Base-by-base conservation (phyloP, 2,329 filamentous ascomycete genomes). In the Ustilaginoidea virens region DNA sequence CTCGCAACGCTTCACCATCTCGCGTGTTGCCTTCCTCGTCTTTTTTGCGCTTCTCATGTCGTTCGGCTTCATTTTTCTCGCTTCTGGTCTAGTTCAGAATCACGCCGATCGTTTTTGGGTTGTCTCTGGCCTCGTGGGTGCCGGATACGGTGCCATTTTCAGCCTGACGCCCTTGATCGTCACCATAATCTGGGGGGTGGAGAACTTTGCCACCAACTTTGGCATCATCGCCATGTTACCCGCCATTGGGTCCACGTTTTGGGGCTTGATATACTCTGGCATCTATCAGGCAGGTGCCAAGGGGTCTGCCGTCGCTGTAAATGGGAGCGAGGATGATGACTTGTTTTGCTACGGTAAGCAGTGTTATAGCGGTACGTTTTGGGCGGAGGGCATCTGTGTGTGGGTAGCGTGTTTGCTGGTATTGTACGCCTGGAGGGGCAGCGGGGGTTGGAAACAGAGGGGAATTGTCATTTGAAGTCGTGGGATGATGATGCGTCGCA, bases 131-230 rank as follows among this genome's bases (percentile, higher is more conserved):
- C 65, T 86, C 2, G 74, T 98, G 5, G 90, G 90, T 5, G 76
- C 85, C 2, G 90, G 90, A 25, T 96, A 98, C 47, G 90, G 90
- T 25, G 86, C 86, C 18, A 72, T 86, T 14, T 98, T 96, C 59
- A 80, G 74, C 27, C 66, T 96, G 5, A 80, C 80, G 0, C 90
- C 90, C 2, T 86, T 96, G 39, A 81, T 96, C 32, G 79, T 94
- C 41, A 83, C 77, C n/a, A 85, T 94, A 7, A 87, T 98, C 25
- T 98, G 90, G 90, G 90, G 90, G 16, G 85, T 93, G 0, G 86
- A 96, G 59, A 98, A 96, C 50, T 96, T 98, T 48, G 90, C 83
- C 33, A 98, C 90, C 1, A 96, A 98, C 44, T 98, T 87, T 74
- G 90, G 90, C 7, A 86, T 96, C 36, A 74, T 96, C 6, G 85